Conservation (phyloP, 331 rosid species). For the Dryas integrifolia region DNA sequence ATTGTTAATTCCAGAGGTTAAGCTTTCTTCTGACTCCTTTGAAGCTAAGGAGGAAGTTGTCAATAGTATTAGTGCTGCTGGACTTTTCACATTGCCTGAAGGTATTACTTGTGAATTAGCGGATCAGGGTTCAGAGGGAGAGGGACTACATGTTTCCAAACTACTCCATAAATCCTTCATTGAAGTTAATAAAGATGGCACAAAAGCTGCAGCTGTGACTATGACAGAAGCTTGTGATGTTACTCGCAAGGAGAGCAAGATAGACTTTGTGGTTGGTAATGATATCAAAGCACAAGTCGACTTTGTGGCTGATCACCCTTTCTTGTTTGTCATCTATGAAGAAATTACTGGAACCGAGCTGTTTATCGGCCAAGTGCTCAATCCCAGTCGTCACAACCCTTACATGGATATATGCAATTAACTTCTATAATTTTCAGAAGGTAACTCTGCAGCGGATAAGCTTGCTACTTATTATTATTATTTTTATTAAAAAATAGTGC, state of each 20-base stretch:
- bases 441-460: too few relatives aligned
- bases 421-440: too few relatives aligned
- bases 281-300: neutral
- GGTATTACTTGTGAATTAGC: too few relatives aligned
- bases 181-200: slow-evolving; percentile 21
- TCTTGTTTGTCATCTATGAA: slow-evolving; percentile 24
- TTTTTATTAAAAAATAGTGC: too few relatives aligned
- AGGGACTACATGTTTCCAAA: neutral
- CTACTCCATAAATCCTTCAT: slow-evolving; percentile 53
- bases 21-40: slow-evolving; percentile 45
- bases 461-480: too few relatives aligned
- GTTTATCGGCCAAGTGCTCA: slow-evolving; percentile 13
- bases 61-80: too few relatives aligned
- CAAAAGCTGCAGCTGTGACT: neutral
- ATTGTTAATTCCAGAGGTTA: slow-evolving; percentile 64
- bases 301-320: slow-evolving; percentile 27
- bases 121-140: too few relatives aligned
- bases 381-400: neutral
- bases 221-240: too few relatives aligned
- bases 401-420: too few relatives aligned
- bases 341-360: neutral
- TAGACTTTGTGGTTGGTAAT: neutral
- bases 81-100: too few relatives aligned
- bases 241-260: too few relatives aligned
- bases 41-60: too few relatives aligned